Percentiles rank a stretch among this genome's conserved stretches.
These are phyloP conservation scores for Pilatotrama ljubarskyi DNA, from an alignment of 768 basidiomycete genomes.

Conservation along the genomic window DNA sequence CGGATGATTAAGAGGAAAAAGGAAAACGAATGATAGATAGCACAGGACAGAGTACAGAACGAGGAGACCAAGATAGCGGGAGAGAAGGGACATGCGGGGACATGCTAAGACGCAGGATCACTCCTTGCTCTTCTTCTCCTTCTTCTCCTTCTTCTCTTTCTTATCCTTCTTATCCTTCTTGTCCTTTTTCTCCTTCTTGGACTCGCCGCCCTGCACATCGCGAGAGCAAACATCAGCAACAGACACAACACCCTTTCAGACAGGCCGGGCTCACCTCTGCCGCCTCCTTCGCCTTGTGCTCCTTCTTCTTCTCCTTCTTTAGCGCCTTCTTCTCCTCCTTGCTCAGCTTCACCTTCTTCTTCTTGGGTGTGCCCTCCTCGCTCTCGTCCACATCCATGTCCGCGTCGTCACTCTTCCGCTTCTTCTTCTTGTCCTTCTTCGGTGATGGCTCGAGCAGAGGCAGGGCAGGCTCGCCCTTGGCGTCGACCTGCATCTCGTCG, in stretches of 20 bases:
- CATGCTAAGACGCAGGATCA: conserved; percentile 23
- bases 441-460: conserved; percentile 59
- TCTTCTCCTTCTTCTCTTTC: conserved; percentile 56
- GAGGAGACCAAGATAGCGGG: conserved; percentile 10
- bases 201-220: conserved; percentile 32
- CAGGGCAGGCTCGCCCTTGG: conserved; percentile 36
- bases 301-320: conserved; percentile 74
- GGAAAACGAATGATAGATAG: conserved; percentile 15
- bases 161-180: conserved; percentile 40
- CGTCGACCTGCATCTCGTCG: conserved; percentile 50
- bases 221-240: not conserved
- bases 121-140: conserved; percentile 54
- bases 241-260: not conserved
- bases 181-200: conserved; percentile 41
- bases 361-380: conserved; percentile 58
- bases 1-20: not conserved
- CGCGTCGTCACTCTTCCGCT: conserved; percentile 68
- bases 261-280: conserved; percentile 37
- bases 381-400: conserved; percentile 45
- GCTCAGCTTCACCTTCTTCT: conserved; percentile 74
- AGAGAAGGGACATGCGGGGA: conserved; percentile 1
- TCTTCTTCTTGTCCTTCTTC: conserved; percentile 65
- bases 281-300: conserved; percentile 48
- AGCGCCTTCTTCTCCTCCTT: conserved; percentile 87
- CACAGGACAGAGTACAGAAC: conserved; percentile 16